Percentiles rank a stretch among this genome's conserved stretches.
Evolutionary conservation across 306 rosid genomes (phyloP).

Genomic region (Fragaria ananassa): DNA sequence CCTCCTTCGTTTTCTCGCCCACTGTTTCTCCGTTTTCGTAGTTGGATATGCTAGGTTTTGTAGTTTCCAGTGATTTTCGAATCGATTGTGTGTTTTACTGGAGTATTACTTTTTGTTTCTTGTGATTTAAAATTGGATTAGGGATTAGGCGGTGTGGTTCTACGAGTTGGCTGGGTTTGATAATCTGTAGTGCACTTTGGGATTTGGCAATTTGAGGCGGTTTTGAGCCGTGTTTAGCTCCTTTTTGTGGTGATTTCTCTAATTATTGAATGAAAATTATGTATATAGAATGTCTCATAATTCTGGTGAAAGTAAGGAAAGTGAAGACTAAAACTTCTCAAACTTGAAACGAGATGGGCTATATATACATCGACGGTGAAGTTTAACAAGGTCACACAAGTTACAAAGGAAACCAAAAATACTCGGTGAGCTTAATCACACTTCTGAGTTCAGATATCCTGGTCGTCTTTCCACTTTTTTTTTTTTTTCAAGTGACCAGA

Average conservation of each 20-base stretch:
- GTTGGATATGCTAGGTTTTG: background rate
- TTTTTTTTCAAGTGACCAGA: background rate
- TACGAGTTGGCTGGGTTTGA: background rate
- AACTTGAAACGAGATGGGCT: background rate
- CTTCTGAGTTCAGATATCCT: background rate
- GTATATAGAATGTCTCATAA: no score
- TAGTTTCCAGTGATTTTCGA: background rate
- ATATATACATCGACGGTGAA: background rate
- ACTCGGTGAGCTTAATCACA: constrained; percentile 1
- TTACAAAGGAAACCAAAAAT: background rate
- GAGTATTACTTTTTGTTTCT: background rate
- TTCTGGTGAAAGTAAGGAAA: no score
- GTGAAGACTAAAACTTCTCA: no score
- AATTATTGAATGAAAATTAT: background rate
- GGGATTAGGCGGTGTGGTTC: background rate
- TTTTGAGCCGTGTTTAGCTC: background rate
- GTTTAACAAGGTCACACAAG: background rate
- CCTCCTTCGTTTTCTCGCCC: background rate
- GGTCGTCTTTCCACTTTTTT: background rate
- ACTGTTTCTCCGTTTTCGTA: background rate
- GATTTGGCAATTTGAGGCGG: background rate
- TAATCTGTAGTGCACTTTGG: background rate
- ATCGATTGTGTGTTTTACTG: background rate
- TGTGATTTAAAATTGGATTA: background rate
- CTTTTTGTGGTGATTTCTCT: background rate